Conservation (phyloP, 2,329 filamentous ascomycete genomes). For the Tolypocladium tundrense region DNA sequence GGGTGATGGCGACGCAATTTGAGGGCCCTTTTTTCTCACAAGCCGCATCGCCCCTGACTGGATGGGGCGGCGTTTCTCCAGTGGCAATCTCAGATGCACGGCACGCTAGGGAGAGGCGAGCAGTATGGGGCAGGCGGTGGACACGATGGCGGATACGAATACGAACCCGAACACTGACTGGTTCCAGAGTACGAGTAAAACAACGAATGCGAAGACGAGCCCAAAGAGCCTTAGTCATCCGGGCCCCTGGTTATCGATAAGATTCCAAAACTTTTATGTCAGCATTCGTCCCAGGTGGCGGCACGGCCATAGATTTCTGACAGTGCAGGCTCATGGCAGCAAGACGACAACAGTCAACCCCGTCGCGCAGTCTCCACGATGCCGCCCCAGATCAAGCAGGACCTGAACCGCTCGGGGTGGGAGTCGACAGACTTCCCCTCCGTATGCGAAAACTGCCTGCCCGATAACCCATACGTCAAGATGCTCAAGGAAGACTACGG, state of each 20-base stretch:
- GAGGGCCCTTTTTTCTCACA: constrained; percentile 1
- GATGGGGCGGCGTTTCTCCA: not conserved
- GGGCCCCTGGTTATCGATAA: not conserved
- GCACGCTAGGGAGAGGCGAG: not conserved
- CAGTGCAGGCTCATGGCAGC: not conserved
- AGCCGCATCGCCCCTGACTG: not conserved
- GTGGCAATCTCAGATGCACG: constrained; percentile 2
- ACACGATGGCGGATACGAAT: constrained; percentile 3
- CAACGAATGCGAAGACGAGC: not conserved
- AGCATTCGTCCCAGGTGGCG: not conserved
- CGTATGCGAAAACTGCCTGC: constrained; percentile 85
- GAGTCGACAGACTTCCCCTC: constrained; percentile 87
- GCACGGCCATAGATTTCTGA: not conserved
- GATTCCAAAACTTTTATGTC: not conserved
- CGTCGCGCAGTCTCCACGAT: constrained; percentile 30
- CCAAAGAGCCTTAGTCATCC: not conserved
- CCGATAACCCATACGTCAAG: constrained; percentile 95
- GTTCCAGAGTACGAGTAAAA: too few species aligned
- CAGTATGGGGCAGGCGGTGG: not conserved
- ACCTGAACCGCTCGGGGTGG: constrained; percentile 91
- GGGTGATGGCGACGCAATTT: not conserved
- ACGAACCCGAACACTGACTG: constrained; percentile 5
- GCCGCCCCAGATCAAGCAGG: constrained; percentile 90
- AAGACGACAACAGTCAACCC: not conserved
- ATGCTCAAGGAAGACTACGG: constrained; percentile 98